A percentile compares a stretch with the other conserved stretches of the same genome.
Evolutionary conservation across 202 grass and related monocot species (phyloP).

Genomic region (Saccharum hybrid): DNA sequence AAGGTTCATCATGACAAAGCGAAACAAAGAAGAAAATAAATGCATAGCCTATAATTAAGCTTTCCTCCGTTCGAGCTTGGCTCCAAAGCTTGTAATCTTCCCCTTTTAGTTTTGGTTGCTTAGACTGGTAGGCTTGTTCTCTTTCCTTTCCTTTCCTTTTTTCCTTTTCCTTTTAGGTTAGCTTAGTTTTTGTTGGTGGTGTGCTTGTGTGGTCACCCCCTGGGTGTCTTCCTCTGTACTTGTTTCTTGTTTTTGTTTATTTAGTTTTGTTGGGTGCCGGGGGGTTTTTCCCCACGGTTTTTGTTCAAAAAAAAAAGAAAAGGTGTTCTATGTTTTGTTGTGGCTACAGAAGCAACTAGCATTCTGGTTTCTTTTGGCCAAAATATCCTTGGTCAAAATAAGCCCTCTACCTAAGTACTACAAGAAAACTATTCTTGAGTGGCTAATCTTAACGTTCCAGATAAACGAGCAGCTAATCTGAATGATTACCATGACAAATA

Average conservation of each 20-base stretch:
- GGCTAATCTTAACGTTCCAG: not conserved
- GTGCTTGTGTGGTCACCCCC: too few species aligned
- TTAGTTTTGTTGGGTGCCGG: too few species aligned
- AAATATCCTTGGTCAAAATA: too few species aligned
- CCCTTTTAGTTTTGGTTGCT: too few species aligned
- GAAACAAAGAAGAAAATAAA: not conserved
- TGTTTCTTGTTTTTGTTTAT: not conserved
- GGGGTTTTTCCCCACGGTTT: not conserved
- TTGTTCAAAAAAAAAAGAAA: not conserved
- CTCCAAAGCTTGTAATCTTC: too few species aligned
- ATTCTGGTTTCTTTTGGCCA: too few species aligned
- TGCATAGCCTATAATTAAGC: not conserved
- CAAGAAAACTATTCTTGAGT: not conserved
- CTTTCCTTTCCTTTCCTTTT: too few species aligned
- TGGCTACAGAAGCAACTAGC: not conserved
- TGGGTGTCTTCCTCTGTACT: not conserved
- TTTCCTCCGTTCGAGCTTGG: too few species aligned
- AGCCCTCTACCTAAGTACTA: too few species aligned
- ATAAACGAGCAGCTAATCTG: conserved; percentile 3
- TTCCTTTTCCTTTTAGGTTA: too few species aligned
- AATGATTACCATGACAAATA: conserved; percentile 13
- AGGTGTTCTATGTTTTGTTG: not conserved
- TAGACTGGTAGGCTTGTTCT: too few species aligned
- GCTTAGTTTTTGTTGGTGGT: too few species aligned
- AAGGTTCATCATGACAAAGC: not conserved